Conservation (phyloP, 208 protist species). For the Leishmania lainsoni region DNA sequence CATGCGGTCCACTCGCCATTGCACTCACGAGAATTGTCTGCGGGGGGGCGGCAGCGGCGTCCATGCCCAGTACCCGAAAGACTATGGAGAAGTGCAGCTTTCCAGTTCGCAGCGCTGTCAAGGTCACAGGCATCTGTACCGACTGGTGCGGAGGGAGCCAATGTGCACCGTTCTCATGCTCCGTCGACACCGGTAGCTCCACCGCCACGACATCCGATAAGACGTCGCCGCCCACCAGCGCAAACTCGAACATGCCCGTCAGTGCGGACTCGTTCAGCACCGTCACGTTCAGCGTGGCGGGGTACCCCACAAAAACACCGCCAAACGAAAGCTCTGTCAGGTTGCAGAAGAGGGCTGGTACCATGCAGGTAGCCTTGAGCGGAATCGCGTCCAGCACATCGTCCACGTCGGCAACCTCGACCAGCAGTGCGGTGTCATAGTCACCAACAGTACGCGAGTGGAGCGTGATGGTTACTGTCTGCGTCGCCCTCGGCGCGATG, state of each 20-base stretch:
- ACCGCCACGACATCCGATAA: constrained; percentile 33
- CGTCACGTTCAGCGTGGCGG: constrained; percentile 85
- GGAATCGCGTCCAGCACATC: constrained; percentile 85
- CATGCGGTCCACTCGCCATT: constrained; percentile 69
- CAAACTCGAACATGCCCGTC: constrained; percentile 92
- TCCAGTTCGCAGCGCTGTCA: constrained; percentile 81
- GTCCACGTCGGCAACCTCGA: constrained; percentile 94
- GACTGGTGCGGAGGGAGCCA: constrained; percentile 45
- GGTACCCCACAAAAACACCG: constrained; percentile 90
- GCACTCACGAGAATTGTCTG: constrained; percentile 73
- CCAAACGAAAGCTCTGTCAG: constrained; percentile 83
- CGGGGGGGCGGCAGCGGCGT: constrained; percentile 30
- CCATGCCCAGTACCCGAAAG: constrained; percentile 77
- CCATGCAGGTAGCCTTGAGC: constrained; percentile 82
- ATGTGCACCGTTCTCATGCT: constrained; percentile 31
- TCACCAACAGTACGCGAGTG: constrained; percentile 75
- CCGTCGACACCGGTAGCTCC: constrained; percentile 24
- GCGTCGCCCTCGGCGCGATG: constrained; percentile 61
- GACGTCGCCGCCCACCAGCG: constrained; percentile 59
- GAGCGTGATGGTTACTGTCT: constrained; percentile 81
- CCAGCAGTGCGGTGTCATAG: constrained; percentile 83
- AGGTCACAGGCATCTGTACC: constrained; percentile 70
- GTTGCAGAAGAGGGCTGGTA: constrained; percentile 80
- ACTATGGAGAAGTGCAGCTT: constrained; percentile 77
- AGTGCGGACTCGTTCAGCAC: constrained; percentile 92